phyloP scores from a whole-genome alignment of 2,329 filamentous ascomycete genomes.

The Ophiostoma angusticollis region DNA sequence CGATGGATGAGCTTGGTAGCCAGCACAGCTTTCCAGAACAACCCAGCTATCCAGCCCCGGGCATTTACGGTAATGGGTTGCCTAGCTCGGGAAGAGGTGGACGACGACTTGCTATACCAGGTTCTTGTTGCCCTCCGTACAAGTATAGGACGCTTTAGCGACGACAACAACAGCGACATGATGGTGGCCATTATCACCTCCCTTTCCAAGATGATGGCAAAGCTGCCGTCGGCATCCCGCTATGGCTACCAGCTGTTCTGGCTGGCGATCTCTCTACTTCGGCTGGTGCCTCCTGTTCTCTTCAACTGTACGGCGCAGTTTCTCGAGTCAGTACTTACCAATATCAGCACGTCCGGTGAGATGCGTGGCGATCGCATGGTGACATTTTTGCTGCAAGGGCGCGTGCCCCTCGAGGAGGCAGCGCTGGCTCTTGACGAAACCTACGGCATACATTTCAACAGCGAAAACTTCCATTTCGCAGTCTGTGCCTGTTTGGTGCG shows the following conservation, averaged over 20 bases:
- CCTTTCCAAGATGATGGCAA: constrained; percentile 58
- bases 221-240: constrained; percentile 51
- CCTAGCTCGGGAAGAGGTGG: constrained; percentile 56
- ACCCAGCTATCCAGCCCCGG: constrained; percentile 55
- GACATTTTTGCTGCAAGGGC: constrained; percentile 46
- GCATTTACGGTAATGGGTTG: constrained; percentile 62
- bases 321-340: constrained; percentile 50
- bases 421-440: constrained; percentile 49
- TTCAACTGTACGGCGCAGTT: constrained; percentile 56
- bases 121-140: constrained; percentile 55
- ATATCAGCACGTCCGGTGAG: constrained; percentile 49
- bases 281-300: constrained; percentile 47
- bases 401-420: constrained; percentile 47
- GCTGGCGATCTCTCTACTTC: constrained; percentile 53
- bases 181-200: constrained; percentile 54
- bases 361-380: constrained; percentile 48
- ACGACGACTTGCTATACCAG: constrained; percentile 59
- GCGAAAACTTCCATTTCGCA: constrained; percentile 54
- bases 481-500: constrained; percentile 51
- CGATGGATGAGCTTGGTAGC: constrained; percentile 63
- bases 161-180: constrained; percentile 48
- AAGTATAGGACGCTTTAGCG: constrained; percentile 49
- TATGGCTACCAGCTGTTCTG: constrained; percentile 59
- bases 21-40: constrained; percentile 61
- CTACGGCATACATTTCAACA: constrained; percentile 52